These are phyloP conservation scores for Aureobasidium sp. DNA, from an alignment of 2,329 filamentous ascomycete species.

Conservation along the genomic window DNA sequence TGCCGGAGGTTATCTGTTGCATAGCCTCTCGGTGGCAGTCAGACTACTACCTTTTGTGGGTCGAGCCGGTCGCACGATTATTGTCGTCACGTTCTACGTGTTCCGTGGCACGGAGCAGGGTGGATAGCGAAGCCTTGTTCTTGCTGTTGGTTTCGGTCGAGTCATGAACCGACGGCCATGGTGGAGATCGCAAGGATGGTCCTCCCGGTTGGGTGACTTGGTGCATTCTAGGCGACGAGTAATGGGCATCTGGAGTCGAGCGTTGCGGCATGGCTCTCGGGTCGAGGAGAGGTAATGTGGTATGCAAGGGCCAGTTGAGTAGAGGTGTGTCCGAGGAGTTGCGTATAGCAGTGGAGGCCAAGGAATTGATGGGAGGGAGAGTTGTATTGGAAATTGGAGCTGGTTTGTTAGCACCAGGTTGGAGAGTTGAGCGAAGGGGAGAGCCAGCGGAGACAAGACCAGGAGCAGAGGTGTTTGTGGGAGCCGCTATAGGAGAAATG, in stretches of 20 bases:
- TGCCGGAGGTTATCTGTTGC: no score
- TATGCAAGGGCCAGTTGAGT: constrained; percentile 8
- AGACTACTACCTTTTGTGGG: no score
- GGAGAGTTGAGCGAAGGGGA: no score
- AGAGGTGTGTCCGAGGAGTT: background rate
- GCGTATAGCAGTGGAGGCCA: background rate
- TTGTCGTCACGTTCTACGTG: background rate
- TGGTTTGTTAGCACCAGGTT: background rate
- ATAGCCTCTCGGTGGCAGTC: no score
- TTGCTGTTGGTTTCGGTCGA: background rate
- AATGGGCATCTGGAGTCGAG: background rate
- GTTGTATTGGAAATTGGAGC: background rate
- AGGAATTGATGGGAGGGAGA: background rate
- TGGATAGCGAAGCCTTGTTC: background rate
- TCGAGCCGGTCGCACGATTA: no score
- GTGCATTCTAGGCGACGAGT: background rate
- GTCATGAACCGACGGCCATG: background rate
- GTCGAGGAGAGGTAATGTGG: constrained; percentile 1
- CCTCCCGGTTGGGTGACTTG: background rate
- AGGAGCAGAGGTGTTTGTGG: no score
- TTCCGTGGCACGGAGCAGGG: background rate
- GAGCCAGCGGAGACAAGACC: no score
- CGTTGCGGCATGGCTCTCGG: background rate
- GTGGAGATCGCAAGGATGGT: background rate
- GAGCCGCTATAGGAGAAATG: no score